Evolutionary conservation across 1,139 yeast genomes (phyloP), one percentile per base, ranked within the genome.

Genomic region (Geotrichum klebahnii): DNA sequence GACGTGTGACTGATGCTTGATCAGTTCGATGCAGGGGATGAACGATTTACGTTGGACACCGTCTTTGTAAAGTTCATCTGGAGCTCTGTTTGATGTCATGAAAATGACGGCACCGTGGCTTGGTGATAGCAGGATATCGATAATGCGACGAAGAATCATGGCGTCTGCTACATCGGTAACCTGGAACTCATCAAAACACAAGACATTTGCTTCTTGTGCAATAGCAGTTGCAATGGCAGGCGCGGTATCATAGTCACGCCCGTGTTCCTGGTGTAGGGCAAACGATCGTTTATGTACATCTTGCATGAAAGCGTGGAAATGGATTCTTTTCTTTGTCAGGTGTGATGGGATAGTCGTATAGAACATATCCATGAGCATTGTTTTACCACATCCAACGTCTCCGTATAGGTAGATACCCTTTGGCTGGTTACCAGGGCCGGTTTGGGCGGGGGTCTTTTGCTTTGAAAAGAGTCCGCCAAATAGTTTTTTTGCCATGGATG

Each of bases 141-240:
- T 65, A 38, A 90, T 70, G 48, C 96, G 74, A 55, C 98, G 77
- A 44, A 92, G 73, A 37, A 92, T 75, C 98, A 92, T 92, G 2
- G 98, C 98, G 68, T 92, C 98, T 0, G 97, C 98, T 32, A 92
- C 97, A 66, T 92, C 98, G 0, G 96, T 87, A 40, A 92, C 97
- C 48, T 71, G 73, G 63, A 90, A 89, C 69, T 92, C 98, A 68
- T 92, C 98, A 66, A 92, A 88, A 67, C 98, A 92, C 52, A 92
- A 69, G 1, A 92, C 81, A 1, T 94, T 82, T 1, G 94, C 78
- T 46, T 76, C 74, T 54, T 76, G 77, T 1, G 97, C 87, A 54
- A 92, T 80, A 61, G 87, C 95, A 53, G 82, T 80, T 0, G 97
- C 97, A 40, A 94, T 73, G 39, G 80, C 69, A 1, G 96, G 96